Evolutionary conservation across 1,139 yeast genomes (phyloP), one percentile per base, ranked within the genome.

Genomic region (Taphrina pruni): DNA sequence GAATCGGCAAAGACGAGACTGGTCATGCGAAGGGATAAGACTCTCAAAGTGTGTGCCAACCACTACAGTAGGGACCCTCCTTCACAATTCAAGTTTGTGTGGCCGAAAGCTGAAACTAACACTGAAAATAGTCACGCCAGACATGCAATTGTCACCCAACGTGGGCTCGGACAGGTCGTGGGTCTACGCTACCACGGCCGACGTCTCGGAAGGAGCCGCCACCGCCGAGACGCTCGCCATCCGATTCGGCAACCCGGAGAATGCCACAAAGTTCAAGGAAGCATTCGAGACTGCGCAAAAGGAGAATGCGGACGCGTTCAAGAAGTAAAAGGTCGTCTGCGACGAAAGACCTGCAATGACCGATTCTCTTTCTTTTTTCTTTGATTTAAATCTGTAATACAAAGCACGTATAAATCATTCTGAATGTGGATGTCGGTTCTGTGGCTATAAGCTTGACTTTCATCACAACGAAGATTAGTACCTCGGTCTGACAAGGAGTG

Each of bases 1-100:
- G 82, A 82, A 72, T 82, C 91, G 70, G 85, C 86, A 70, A 93
- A 90, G 82, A 90, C 89, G 73, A 88, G 99, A 82, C 81, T 94
- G 74, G 85, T 94, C 78, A 94, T 94, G 99, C 90, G 99, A 86
- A 91, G 99, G 83, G 99, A 94, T 83, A 94, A 94, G 84, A 94
- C 98, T 70, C 86, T 93, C 78, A 94, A 94, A 85, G 89, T 95
- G 77, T 94, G 99, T 81, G 99, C 99, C 76, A 94, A 94, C 84
- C 99, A 94, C 81, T 87, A 88, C 81, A 88, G 75, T 70, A 64
- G n/a, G 75, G 61, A 8, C n/a, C 21, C 20, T 8, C 20, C n/a
- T 41, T 39, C 38, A n/a, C 17, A 8, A 2, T 45, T n/a, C 38
- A 45, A 9, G 14, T 51, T 17, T 41, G 4, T 52, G 26, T 62